Percentiles rank a stretch among this genome's conserved stretches.
phyloP scores from a whole-genome alignment of 768 basidiomycete genomes.

The Pulveroboletus ravenelii region DNA sequence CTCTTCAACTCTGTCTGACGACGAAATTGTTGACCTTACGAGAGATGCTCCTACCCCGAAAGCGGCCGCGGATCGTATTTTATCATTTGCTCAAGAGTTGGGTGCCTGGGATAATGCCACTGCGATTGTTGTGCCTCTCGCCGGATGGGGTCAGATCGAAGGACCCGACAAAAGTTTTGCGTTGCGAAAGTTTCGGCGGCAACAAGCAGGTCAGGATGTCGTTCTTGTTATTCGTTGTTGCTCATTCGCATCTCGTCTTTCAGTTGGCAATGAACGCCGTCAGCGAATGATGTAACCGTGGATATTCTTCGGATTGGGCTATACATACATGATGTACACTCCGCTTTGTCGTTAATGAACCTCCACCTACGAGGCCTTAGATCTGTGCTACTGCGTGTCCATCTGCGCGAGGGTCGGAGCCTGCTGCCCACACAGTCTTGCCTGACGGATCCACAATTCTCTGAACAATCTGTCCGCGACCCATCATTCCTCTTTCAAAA shows the following conservation, averaged over 20 bases:
- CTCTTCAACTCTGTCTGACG: conserved; percentile 85
- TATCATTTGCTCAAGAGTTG: conserved; percentile 83
- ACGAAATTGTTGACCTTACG: conserved; percentile 90
- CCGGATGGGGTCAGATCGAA: conserved; percentile 81
- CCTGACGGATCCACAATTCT: conserved; percentile 63
- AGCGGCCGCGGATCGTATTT: conserved; percentile 75
- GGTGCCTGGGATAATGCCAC: conserved; percentile 87
- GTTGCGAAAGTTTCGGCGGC: conserved; percentile 73
- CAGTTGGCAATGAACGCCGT: conserved; percentile 64
- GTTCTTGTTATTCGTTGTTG: neutral
- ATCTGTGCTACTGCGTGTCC: conserved; percentile 87
- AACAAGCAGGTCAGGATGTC: conserved; percentile 50
- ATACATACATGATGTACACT: conserved; percentile 2
- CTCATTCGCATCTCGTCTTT: conserved; percentile 4
- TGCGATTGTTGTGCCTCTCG: conserved; percentile 83
- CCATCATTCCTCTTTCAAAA: conserved; percentile 61
- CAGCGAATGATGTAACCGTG: conserved; percentile 48
- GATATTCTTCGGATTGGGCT: neutral
- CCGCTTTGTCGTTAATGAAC: neutral
- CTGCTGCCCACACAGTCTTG: conserved; percentile 87
- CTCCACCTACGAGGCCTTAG: conserved; percentile 28
- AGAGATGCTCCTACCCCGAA: conserved; percentile 67
- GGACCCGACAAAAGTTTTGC: conserved; percentile 82
- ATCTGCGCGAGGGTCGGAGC: conserved; percentile 84
- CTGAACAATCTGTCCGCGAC: conserved; percentile 89